phyloP scores from a whole-genome alignment of 2,329 filamentous ascomycete genomes.

The Verticillium dahliae region DNA sequence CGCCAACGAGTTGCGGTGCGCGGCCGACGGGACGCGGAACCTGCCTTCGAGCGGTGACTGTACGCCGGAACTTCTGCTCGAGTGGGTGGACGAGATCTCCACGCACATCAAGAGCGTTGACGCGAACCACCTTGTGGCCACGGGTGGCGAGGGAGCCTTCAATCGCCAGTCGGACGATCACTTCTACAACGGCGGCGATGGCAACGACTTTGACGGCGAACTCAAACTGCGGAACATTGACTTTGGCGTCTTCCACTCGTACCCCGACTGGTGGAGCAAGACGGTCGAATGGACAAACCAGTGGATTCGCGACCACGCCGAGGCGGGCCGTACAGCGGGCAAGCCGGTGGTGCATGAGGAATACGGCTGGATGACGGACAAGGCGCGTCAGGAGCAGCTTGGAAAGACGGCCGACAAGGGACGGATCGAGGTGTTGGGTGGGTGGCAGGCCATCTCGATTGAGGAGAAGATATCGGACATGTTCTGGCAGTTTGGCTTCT shows the following conservation, averaged over 20 bases:
- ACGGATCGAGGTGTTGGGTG: slow-evolving; percentile 34
- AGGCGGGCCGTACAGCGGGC: slow-evolving; percentile 28
- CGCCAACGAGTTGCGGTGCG: slow-evolving; percentile 53
- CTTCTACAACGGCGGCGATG: slow-evolving; percentile 39
- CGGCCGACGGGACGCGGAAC: slow-evolving; percentile 36
- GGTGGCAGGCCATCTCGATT: slow-evolving; percentile 42
- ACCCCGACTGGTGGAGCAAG: slow-evolving; percentile 50
- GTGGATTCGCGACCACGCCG: slow-evolving; percentile 48
- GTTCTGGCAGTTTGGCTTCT: slow-evolving; percentile 48
- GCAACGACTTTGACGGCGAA: slow-evolving; percentile 47
- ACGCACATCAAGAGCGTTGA: slow-evolving; percentile 47
- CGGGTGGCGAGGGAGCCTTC: slow-evolving; percentile 54
- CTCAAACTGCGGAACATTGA: slow-evolving; percentile 40
- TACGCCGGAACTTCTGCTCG: slow-evolving; percentile 32
- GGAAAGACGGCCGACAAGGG: slow-evolving; percentile 34
- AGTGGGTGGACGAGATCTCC: slow-evolving; percentile 48
- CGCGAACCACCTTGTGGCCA: slow-evolving; percentile 45
- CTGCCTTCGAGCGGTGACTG: slow-evolving; percentile 32
- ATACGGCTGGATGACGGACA: slow-evolving; percentile 48
- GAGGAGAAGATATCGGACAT: slow-evolving; percentile 43
- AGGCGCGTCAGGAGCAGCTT: slow-evolving; percentile 35
- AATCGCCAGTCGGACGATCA: slow-evolving; percentile 34
- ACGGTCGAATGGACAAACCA: slow-evolving; percentile 43
- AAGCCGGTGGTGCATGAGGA: slow-evolving; percentile 52
- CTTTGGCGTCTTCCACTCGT: slow-evolving; percentile 49